Conservation (phyloP, 2,329 filamentous ascomycete genomes). For the Epichloe hybrida region DNA sequence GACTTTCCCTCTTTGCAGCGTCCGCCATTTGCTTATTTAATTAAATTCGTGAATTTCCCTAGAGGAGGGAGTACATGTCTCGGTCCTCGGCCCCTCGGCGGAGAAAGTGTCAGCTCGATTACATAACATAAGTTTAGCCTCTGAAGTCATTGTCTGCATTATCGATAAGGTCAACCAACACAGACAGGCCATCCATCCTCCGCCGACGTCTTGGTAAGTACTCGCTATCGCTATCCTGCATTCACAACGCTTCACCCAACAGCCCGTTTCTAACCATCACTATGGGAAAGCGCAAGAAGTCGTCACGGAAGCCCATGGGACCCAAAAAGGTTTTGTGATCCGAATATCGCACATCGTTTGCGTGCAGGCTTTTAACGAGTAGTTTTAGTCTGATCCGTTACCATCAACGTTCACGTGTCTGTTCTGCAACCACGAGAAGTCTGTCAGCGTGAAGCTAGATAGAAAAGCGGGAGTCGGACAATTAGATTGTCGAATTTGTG, state of each 20-base stretch:
- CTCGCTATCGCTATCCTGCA: too few species aligned
- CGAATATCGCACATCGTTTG: not conserved
- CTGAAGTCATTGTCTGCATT: not conserved
- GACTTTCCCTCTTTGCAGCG: too few species aligned
- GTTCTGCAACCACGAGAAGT: slow-evolving; percentile 96
- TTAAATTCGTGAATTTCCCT: too few species aligned
- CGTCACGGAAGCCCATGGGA: slow-evolving; percentile 67
- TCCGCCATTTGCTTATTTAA: too few species aligned
- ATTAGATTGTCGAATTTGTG: slow-evolving; percentile 83
- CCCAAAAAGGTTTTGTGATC: slow-evolving; percentile 57
- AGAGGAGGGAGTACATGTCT: too few species aligned
- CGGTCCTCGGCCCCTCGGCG: too few species aligned
- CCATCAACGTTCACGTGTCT: slow-evolving; percentile 86
- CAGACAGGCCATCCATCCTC: not conserved
- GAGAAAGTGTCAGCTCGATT: too few species aligned
- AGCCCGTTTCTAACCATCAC: slow-evolving; percentile 4
- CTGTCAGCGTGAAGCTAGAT: slow-evolving; percentile 80
- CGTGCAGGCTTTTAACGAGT: not conserved
- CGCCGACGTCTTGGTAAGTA: not conserved
- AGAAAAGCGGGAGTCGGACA: slow-evolving; percentile 82
- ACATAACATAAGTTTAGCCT: too few species aligned
- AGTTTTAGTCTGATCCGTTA: slow-evolving; percentile 49
- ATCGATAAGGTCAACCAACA: not conserved
- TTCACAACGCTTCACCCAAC: not conserved
- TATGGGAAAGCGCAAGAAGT: slow-evolving; percentile 93